Percentiles rank a stretch among this genome's conserved stretches.
Conservation (phyloP, 169 alveolate genomes). For the Plasmodium billcollinsi region DNA sequence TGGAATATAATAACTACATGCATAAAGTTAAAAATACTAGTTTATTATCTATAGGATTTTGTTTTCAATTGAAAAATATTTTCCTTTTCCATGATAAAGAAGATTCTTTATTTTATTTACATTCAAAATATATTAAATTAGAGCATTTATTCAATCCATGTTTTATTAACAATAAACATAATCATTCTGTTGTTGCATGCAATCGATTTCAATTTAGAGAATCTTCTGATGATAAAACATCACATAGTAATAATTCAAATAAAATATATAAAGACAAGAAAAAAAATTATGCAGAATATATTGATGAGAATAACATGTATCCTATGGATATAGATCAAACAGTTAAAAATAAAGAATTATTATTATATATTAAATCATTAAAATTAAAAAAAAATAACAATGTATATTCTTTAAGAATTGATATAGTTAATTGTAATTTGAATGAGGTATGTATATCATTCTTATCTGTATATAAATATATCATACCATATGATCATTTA, state of each 20-base stretch:
- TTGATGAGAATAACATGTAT: background rate
- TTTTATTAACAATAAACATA: background rate
- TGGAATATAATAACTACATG: constrained; percentile 39
- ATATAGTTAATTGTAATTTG: constrained; percentile 20
- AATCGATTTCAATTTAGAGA: background rate
- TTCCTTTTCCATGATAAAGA: constrained; percentile 43
- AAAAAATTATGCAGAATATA: background rate
- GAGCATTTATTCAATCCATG: constrained; percentile 41
- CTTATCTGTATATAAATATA: constrained; percentile 30
- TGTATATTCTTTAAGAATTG: constrained; percentile 35
- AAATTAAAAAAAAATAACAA: constrained; percentile 51
- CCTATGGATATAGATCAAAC: background rate
- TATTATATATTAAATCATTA: constrained; percentile 36
- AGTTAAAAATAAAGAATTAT: constrained; percentile 11
- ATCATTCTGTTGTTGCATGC: background rate
- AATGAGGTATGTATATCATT: constrained; percentile 53
- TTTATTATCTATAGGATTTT: constrained; percentile 50
- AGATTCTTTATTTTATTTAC: constrained; percentile 39
- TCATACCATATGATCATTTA: constrained; percentile 31
- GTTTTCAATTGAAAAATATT: constrained; percentile 24
- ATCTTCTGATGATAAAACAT: background rate
- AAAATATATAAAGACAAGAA: background rate
- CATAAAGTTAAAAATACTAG: constrained; percentile 16
- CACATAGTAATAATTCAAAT: too few species aligned
- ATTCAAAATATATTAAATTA: background rate